Base-by-base conservation (phyloP, 2,329 filamentous ascomycete species). In the Thermothelomyces thermophilus region DNA sequence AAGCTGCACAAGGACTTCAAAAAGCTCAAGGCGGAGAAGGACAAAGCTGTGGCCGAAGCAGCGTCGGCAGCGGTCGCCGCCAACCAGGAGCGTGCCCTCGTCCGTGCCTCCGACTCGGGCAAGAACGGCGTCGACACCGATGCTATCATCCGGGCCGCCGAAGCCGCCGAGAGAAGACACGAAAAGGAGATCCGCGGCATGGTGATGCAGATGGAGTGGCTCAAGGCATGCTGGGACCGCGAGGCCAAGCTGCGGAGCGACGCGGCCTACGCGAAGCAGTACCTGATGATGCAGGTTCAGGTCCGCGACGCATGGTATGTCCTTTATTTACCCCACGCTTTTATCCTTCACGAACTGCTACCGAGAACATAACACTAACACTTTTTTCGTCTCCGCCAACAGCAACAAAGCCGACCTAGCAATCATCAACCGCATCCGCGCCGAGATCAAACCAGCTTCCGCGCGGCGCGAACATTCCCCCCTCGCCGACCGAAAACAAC, bases 381-480 rank as follows among this genome's bases (percentile, higher is more conserved):
- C 48, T 37, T 50, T 20, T 34, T 41, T 39, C 30, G 30, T n/a
- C 39, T 43, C n/a, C 40, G n/a, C 20, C 39, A 17, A 58, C 67
- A 97, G 93, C 72, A 98, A 97, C 73, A 85, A 91, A 67, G 86
- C 88, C 53, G 89, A 97, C 66, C 82, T 97, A 52, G 81, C 83
- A 46, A 85, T 96, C 63, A 83, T 97, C 56, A 80, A 86, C 60
- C 79, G 86, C 60, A 95, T 96, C 74, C 88, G 87, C 55, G 80
- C 87, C 48, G 64, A 72, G 26, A 64, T 74, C 24, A 71, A 71
- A 45, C 63, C 71, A 52, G 63, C 8, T 2, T 41, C 43, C n/a
- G 5, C 66, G 5, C 17, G 70, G 37, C 65, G 68, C 55, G 67
- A 63, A 61, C 67, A 68, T 53, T 66, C 66, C 45, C 54, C 67